These are phyloP conservation scores for Dactylellina leptospora DNA, from an alignment of 2,329 filamentous ascomycete genomes.

Conservation along the genomic window DNA sequence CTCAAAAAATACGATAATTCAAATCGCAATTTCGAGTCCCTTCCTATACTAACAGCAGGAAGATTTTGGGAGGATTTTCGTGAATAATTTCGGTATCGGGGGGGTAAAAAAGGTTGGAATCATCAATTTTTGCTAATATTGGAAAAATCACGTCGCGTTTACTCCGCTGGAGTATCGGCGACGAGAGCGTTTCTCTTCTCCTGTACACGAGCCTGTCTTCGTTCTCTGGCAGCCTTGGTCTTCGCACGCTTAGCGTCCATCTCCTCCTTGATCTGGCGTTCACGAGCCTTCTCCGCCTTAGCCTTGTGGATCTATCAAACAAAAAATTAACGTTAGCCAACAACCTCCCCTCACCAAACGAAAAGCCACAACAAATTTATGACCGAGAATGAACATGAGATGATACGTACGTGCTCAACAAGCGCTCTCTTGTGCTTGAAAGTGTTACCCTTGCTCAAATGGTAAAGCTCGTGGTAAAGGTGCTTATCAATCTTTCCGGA, in stretches of 20 bases:
- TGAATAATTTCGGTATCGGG: not conserved
- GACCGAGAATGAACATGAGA: too few species aligned
- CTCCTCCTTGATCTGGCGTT: conserved; percentile 96
- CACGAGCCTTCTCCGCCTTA: conserved; percentile 99
- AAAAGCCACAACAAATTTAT: too few species aligned
- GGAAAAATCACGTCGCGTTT: conserved; percentile 17
- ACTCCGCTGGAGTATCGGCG: conserved; percentile 67
- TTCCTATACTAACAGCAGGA: too few species aligned
- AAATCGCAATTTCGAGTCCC: too few species aligned
- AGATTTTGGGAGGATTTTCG: too few species aligned
- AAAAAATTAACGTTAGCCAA: conserved; percentile 5
- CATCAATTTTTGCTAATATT: conserved; percentile 11
- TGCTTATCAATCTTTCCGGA: conserved; percentile 99
- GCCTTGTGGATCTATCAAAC: conserved; percentile 90
- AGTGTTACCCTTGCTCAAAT: conserved; percentile 99
- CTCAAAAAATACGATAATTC: too few species aligned
- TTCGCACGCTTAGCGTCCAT: conserved; percentile 99
- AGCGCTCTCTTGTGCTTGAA: conserved; percentile 99
- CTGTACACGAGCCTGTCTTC: conserved; percentile 89
- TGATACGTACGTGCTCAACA: conserved; percentile 95
- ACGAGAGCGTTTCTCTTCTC: conserved; percentile 89
- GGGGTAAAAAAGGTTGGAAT: conserved; percentile 21
- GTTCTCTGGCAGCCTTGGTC: conserved; percentile 99
- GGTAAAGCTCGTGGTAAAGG: conserved; percentile 99
- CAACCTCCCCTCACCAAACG: too few species aligned